phyloP scores from a whole-genome alignment of 2,329 filamentous ascomycete species.

The Neofusicoccum kwambonambiense region DNA sequence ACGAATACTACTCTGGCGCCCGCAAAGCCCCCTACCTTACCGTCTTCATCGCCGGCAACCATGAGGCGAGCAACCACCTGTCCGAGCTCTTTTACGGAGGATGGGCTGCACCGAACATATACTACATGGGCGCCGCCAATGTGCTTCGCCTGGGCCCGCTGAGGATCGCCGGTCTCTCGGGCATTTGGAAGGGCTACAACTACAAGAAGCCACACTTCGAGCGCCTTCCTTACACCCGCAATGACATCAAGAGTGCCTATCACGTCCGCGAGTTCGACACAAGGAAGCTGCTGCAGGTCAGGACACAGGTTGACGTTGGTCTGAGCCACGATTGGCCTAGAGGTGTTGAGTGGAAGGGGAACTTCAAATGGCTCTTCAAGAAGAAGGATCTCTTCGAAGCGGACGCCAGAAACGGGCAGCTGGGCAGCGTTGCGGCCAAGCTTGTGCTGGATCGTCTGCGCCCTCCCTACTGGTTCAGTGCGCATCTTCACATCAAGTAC shows the following conservation, averaged over 20 bases:
- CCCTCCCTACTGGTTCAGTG: conserved; percentile 84
- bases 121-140: conserved; percentile 92
- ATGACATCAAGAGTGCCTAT: conserved; percentile 80
- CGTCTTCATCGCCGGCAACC: conserved; percentile 90
- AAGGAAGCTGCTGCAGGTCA: conserved; percentile 81
- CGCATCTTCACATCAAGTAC: conserved; percentile 89
- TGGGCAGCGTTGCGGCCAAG: conserved; percentile 79
- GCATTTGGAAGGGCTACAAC: conserved; percentile 92
- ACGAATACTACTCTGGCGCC: conserved; percentile 84
- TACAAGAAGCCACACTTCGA: conserved; percentile 83
- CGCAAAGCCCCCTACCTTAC: conserved; percentile 82
- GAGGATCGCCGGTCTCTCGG: conserved; percentile 84
- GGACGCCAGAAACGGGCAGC: conserved; percentile 71
- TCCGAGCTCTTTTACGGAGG: conserved; percentile 95
- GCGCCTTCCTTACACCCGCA: conserved; percentile 75
- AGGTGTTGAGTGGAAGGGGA: conserved; percentile 74
- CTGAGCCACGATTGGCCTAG: conserved; percentile 96
- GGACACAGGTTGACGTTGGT: conserved; percentile 86
- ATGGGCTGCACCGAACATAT: conserved; percentile 96
- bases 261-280: conserved; percentile 87
- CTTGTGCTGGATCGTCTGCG: conserved; percentile 78
- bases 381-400: conserved; percentile 72
- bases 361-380: conserved; percentile 65
- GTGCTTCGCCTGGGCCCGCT: conserved; percentile 80
- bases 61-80: conserved; percentile 87